phyloP scores from a whole-genome alignment of 2,329 filamentous ascomycete species.

The Aspergillus hiratsukae region DNA sequence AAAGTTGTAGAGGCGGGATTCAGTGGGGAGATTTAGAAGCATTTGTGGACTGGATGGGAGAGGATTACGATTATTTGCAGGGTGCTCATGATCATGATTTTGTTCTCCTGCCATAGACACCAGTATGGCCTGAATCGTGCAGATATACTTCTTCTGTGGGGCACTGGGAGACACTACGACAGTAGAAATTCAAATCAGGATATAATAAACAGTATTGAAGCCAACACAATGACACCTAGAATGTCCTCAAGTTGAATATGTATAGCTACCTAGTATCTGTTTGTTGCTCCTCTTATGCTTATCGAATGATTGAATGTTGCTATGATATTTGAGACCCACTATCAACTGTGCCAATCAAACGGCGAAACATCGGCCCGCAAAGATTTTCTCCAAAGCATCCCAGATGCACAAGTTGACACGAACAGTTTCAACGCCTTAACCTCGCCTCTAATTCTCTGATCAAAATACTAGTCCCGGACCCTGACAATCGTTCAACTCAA shows the following conservation, averaged over 20 bases:
- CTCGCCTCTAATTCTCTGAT: background rate
- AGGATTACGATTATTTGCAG: constrained; percentile 36
- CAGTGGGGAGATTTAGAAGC: constrained; percentile 33
- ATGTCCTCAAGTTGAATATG: background rate
- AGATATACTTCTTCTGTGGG: background rate
- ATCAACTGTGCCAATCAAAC: background rate
- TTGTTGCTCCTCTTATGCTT: background rate
- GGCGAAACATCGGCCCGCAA: background rate
- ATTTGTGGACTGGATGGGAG: constrained; percentile 34
- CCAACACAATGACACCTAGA: background rate
- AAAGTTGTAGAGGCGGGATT: constrained; percentile 24
- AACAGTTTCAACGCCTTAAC: background rate
- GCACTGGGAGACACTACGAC: background rate
- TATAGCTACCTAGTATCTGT: no score
- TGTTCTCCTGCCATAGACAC: constrained; percentile 11
- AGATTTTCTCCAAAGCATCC: background rate
- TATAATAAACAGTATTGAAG: background rate
- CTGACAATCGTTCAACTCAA: background rate
- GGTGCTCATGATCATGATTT: constrained; percentile 35
- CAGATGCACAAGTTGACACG: background rate
- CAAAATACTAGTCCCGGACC: background rate
- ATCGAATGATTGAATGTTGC: background rate
- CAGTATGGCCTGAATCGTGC: background rate
- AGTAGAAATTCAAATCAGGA: background rate
- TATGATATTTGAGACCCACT: background rate